Conservation (phyloP, 768 basidiomycete species). For the Suillus hirtellus region DNA sequence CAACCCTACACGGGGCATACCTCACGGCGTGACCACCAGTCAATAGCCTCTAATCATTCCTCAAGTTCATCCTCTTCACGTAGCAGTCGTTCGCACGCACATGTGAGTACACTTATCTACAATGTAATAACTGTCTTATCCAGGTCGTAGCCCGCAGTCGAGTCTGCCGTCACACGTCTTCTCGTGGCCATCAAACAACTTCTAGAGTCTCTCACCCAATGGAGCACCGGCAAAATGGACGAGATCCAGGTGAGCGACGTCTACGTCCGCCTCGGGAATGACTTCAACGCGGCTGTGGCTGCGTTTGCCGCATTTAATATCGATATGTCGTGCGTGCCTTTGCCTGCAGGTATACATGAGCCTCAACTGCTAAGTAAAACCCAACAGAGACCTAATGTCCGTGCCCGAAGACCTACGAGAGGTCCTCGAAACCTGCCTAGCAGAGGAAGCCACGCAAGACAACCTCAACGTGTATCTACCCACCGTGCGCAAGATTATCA, state of each 20-base stretch:
- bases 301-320: conserved; percentile 86
- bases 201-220: conserved; percentile 84
- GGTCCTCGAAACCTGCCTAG: conserved; percentile 87
- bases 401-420: conserved; percentile 89
- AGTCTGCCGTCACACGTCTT: conserved; percentile 88
- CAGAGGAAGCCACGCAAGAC: conserved; percentile 84
- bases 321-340: conserved; percentile 80
- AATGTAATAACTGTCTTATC: conserved; percentile 12
- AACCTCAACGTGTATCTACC: conserved; percentile 91
- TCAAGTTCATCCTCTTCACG: conserved; percentile 28
- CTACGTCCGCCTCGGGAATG: conserved; percentile 95
- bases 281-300: conserved; percentile 91
- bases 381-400: conserved; percentile 72
- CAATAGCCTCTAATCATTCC: conserved; percentile 50
- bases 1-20: conserved; percentile 36
- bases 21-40: conserved; percentile 54
- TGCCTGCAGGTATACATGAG: conserved; percentile 15
- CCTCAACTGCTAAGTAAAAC: conserved; percentile 17
- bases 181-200: conserved; percentile 94
- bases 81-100: conserved; percentile 17
- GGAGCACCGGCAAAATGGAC: conserved; percentile 71
- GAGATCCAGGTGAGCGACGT: conserved; percentile 92
- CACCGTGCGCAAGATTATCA: conserved; percentile 89
- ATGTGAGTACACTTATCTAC: conserved; percentile 26
- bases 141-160: conserved; percentile 68